Evolutionary conservation across 1,284 basidiomycete species (phyloP).

Genomic region (Ganoderma leucocontextum): DNA sequence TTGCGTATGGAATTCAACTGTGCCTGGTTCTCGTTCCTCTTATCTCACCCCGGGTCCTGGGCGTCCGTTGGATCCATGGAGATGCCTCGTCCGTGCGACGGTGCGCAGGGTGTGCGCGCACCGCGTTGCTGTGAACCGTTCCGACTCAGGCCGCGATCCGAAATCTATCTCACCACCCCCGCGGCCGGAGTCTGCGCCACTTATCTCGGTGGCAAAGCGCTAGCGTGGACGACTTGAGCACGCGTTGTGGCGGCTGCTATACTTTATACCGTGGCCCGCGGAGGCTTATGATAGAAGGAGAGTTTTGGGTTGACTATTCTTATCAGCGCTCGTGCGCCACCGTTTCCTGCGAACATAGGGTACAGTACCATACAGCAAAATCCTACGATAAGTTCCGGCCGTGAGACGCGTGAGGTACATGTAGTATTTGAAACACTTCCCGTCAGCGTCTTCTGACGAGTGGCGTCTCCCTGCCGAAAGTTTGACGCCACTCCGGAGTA

Average conservation of each 20-base stretch:
- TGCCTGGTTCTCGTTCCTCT: neutral
- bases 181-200: neutral
- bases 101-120: neutral
- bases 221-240: too few species aligned
- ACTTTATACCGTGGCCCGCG: neutral
- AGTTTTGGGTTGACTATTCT: neutral
- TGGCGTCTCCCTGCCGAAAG: neutral
- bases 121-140: neutral
- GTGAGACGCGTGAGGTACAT: too few species aligned
- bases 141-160: too few species aligned
- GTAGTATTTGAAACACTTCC: neutral
- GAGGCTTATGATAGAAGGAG: neutral
- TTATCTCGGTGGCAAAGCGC: neutral
- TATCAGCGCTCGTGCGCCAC: neutral
- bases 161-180: neutral
- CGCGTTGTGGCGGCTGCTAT: neutral
- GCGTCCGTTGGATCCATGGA: neutral
- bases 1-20: neutral
- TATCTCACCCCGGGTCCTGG: neutral
- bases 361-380: too few species aligned
- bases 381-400: neutral
- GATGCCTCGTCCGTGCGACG: neutral
- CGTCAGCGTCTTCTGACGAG: neutral
- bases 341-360: neutral
- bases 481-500: neutral